These are phyloP conservation scores for Pyricularia grisea DNA, from an alignment of 2,329 filamentous ascomycete species.

Conservation along the genomic window DNA sequence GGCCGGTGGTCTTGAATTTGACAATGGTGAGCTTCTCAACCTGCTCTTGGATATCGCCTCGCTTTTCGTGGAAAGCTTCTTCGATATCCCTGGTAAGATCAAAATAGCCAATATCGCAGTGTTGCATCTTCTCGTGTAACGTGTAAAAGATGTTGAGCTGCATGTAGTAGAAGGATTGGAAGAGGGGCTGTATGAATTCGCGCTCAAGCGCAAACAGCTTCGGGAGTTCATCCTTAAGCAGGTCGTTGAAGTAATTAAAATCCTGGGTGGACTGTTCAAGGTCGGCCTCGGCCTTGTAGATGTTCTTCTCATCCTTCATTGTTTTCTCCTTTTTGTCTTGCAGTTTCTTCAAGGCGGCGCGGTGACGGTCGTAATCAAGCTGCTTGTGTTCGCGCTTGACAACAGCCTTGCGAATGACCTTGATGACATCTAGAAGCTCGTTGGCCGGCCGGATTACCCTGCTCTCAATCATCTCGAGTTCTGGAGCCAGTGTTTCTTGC, in stretches of 20 bases:
- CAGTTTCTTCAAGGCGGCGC: constrained; percentile 77
- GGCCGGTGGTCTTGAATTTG: constrained; percentile 84
- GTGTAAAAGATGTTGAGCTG: constrained; percentile 99
- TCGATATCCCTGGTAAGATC: constrained; percentile 85
- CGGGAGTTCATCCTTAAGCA: constrained; percentile 91
- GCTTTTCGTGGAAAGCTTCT: constrained; percentile 81
- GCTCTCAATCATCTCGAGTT: constrained; percentile 94
- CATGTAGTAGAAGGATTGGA: constrained; percentile 99
- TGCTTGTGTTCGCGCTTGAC: constrained; percentile 95
- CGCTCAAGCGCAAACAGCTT: constrained; percentile 83
- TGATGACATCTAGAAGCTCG: constrained; percentile 90
- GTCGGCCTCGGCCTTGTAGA: constrained; percentile 92
- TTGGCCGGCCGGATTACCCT: constrained; percentile 87
- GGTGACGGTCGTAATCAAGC: constrained; percentile 88
- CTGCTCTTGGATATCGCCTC: constrained; percentile 75
- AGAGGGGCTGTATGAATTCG: constrained; percentile 92
- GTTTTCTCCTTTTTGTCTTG: constrained; percentile 97
- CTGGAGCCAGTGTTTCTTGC: constrained; percentile 77
- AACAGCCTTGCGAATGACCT: constrained; percentile 82
- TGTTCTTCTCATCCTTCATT: constrained; percentile 92
- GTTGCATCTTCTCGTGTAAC: constrained; percentile 95
- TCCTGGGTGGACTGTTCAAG: constrained; percentile 88
- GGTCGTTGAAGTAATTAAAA: constrained; percentile 95
- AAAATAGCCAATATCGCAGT: constrained; percentile 95
- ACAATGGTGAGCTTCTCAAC: constrained; percentile 79